Percentiles rank a stretch among this genome's conserved stretches.
Conservation (phyloP, 2,329 filamentous ascomycete species). For the Aspergillus chevalieri region DNA sequence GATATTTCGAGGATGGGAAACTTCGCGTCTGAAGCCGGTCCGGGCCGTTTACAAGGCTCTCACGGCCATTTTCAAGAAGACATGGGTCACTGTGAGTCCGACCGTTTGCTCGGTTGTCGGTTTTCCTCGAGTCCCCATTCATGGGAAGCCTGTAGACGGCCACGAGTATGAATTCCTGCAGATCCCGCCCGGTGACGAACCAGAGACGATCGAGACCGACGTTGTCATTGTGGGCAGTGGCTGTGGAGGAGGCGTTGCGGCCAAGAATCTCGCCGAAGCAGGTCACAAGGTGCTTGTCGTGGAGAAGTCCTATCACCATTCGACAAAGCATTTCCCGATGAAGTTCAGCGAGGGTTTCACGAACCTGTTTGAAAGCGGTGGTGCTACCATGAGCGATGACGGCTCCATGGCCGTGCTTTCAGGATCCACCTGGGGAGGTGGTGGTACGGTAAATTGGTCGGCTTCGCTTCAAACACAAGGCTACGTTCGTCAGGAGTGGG, state of each 20-base stretch:
- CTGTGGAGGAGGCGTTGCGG: conserved; percentile 74
- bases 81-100: conserved; percentile 49
- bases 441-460: conserved; percentile 83
- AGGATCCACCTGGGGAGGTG: conserved; percentile 74
- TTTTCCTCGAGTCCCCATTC: conserved; percentile 49
- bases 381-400: conserved; percentile 52
- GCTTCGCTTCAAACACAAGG: conserved; percentile 63
- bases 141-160: conserved; percentile 46
- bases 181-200: conserved; percentile 46
- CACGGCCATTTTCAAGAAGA: conserved; percentile 44
- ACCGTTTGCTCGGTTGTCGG: conserved; percentile 47
- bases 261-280: conserved; percentile 72
- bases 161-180: conserved; percentile 55
- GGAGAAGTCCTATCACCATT: conserved; percentile 75
- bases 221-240: conserved; percentile 82
- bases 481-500: conserved; percentile 77
- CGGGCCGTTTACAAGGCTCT: conserved; percentile 47
- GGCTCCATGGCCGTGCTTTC: conserved; percentile 56
- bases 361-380: conserved; percentile 65
- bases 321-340: conserved; percentile 69
- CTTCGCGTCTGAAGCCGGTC: conserved; percentile 47
- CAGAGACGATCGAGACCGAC: conserved; percentile 66
- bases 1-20: conserved; percentile 49
- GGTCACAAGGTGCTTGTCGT: conserved; percentile 71
- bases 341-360: conserved; percentile 52